These are phyloP conservation scores for Oropetium thomaeum DNA, from an alignment of 176 grass and related monocot species.

Conservation along the genomic window DNA sequence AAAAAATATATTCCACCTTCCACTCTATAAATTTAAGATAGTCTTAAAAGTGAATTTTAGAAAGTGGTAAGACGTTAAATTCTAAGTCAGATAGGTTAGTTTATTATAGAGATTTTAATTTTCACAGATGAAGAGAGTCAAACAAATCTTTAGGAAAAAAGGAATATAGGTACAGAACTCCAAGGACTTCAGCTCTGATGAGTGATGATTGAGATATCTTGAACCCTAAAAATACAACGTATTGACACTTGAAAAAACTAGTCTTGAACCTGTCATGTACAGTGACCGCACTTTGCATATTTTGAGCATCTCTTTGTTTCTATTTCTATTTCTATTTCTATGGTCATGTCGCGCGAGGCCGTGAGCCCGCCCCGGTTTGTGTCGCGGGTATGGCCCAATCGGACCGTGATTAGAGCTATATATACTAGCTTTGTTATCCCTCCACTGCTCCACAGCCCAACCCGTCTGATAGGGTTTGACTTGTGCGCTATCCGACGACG, in stretches of 20 bases:
- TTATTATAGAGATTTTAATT: no score
- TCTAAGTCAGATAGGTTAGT: no score
- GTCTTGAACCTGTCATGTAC: neutral
- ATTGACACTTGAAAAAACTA: neutral
- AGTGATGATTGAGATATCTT: neutral
- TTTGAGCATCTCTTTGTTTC: no score
- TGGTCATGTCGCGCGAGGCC: neutral
- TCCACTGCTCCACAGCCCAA: neutral
- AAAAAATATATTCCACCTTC: no score
- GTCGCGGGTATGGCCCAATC: neutral
- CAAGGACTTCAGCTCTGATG: neutral
- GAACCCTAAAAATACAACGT: no score
- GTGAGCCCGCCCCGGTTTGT: neutral
- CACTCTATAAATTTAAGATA: no score
- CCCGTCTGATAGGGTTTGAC: neutral
- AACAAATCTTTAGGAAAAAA: no score
- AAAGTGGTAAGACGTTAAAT: no score
- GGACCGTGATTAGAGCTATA: neutral
- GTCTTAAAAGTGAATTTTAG: no score
- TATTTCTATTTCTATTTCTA: no score
- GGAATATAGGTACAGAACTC: neutral
- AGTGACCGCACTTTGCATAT: neutral
- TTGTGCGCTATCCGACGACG: neutral
- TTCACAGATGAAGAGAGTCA: no score
- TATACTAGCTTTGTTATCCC: neutral